Percentiles rank a stretch among this genome's conserved stretches.
phyloP scores from a whole-genome alignment of 345 rosid species.

The Eucalyptus curtisii region DNA sequence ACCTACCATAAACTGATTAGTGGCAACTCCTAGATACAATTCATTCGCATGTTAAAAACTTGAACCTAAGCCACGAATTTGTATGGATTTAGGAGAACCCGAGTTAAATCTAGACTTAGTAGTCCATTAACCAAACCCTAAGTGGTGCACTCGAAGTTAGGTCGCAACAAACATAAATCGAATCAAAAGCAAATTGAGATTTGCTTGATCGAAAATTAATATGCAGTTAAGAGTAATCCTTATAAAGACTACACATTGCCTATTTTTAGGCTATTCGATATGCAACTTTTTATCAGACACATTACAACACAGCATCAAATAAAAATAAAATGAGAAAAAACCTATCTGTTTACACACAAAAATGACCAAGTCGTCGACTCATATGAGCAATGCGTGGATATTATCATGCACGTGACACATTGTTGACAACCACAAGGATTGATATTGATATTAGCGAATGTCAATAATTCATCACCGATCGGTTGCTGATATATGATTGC shows the following conservation, averaged over 20 bases:
- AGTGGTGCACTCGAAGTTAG: no score
- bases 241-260: not conserved
- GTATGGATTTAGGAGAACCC: no score
- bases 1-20: no score
- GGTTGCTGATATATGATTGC: not conserved
- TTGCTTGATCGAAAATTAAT: not conserved
- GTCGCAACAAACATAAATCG: no score
- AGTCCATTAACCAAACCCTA: no score
- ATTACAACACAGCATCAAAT: not conserved
- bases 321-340: not conserved
- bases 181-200: not conserved
- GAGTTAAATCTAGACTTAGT: no score
- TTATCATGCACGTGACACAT: not conserved
- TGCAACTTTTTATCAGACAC: not conserved
- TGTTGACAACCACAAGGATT: not conserved
- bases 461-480: no score
- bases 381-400: constrained; percentile 17
- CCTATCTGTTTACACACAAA: not conserved
- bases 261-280: not conserved
- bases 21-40: no score
- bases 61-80: no score
- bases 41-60: no score
- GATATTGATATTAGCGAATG: not conserved
- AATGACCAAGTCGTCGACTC: not conserved
- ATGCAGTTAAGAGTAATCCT: not conserved